Conservation (phyloP, 139 green algal species). For the Medakamo hakoo region DNA sequence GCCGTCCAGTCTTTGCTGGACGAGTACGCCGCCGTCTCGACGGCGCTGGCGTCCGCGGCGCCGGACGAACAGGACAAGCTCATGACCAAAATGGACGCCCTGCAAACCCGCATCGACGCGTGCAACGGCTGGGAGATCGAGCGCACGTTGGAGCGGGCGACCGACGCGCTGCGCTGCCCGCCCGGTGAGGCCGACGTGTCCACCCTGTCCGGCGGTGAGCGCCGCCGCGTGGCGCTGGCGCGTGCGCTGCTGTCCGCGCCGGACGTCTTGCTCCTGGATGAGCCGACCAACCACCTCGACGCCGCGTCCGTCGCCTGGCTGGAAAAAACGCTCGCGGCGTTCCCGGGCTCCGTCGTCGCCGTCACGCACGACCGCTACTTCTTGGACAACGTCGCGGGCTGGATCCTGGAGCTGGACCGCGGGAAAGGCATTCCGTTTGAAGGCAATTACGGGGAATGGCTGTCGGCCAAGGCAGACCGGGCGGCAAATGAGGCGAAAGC, state of each 20-base stretch:
- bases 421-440: slow-evolving; percentile 63
- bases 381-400: slow-evolving; percentile 52
- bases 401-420: slow-evolving; percentile 65
- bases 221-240: slow-evolving; percentile 62
- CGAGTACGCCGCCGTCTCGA: slow-evolving; percentile 8
- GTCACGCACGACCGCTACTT: slow-evolving; percentile 57
- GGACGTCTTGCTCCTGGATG: slow-evolving; percentile 76
- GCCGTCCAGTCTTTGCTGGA: slow-evolving; percentile 7
- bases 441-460: slow-evolving; percentile 64
- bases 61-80: slow-evolving; percentile 59
- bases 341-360: slow-evolving; percentile 52
- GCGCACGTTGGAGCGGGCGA: slow-evolving; percentile 45
- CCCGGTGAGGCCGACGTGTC: slow-evolving; percentile 34
- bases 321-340: slow-evolving; percentile 43
- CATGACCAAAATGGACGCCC: slow-evolving; percentile 45
- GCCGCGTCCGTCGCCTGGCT: slow-evolving; percentile 70
- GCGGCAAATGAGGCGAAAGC: not conserved
- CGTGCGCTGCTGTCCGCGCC: slow-evolving; percentile 64
- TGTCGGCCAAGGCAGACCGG: slow-evolving; percentile 28
- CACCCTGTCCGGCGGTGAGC: slow-evolving; percentile 55
- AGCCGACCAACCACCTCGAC: slow-evolving; percentile 71
- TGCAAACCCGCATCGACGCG: slow-evolving; percentile 58
- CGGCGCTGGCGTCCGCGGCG: slow-evolving; percentile 39
- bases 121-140: slow-evolving; percentile 72
- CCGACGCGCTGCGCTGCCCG: slow-evolving; percentile 59